A percentile compares a stretch with the other conserved stretches of the same genome.
Conservation (phyloP, 1,284 basidiomycete genomes). For the Cerioporus squamosus region DNA sequence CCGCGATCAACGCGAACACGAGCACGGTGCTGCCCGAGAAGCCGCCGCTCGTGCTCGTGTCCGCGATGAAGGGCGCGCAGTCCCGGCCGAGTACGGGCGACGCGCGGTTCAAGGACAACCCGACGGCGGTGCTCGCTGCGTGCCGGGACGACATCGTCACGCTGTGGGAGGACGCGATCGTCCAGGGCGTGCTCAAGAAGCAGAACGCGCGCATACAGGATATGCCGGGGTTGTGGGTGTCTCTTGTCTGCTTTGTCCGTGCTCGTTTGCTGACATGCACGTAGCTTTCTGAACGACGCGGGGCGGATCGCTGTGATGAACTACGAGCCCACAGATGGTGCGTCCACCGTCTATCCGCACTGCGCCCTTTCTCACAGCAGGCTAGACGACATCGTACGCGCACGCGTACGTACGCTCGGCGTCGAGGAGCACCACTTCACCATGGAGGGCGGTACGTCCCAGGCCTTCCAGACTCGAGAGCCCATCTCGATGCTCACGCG, state of each 20-base stretch:
- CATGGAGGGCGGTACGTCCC: constrained; percentile 48
- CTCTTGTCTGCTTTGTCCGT: neutral
- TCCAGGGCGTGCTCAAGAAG: constrained; percentile 50
- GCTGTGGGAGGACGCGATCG: constrained; percentile 59
- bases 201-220: constrained; percentile 54
- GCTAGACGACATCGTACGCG: constrained; percentile 62
- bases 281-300: constrained; percentile 62
- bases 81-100: constrained; percentile 25
- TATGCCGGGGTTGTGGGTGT: constrained; percentile 59
- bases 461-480: neutral
- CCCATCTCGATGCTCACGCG: too few species aligned
- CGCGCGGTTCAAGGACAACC: constrained; percentile 24
- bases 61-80: constrained; percentile 16
- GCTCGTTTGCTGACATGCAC: neutral
- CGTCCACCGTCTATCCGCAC: neutral
- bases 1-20: constrained; percentile 23
- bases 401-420: constrained; percentile 62
- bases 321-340: constrained; percentile 57
- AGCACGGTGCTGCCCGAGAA: constrained; percentile 15
- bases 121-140: constrained; percentile 32
- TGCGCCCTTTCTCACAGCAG: neutral
- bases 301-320: constrained; percentile 55
- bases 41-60: constrained; percentile 13
- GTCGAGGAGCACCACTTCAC: constrained; percentile 69
- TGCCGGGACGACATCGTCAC: constrained; percentile 48